phyloP scores from a whole-genome alignment of 441 rosid species.

The Biscutella laevigata region DNA sequence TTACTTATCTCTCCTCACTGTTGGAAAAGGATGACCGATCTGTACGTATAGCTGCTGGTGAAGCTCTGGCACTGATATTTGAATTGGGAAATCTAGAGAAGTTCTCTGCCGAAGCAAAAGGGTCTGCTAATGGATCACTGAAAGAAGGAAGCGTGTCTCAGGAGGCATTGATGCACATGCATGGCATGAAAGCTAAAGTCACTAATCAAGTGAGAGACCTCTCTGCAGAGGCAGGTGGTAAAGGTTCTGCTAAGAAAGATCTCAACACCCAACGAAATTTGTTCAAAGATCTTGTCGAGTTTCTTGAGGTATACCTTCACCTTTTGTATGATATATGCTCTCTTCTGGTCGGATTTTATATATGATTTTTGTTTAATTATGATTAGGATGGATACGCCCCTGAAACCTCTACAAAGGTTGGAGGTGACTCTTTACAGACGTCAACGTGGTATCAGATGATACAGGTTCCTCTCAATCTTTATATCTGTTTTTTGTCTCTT shows the following conservation, averaged over 20 bases:
- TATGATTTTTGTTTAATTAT: background rate
- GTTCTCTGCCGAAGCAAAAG: conserved; percentile 43
- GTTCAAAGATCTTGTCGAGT: conserved; percentile 71
- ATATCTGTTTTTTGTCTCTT: background rate
- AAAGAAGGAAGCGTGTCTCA: conserved; percentile 46
- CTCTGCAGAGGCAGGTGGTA: conserved; percentile 85
- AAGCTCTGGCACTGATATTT: conserved; percentile 74
- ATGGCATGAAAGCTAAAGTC: conserved; percentile 60
- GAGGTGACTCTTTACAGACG: conserved; percentile 51
- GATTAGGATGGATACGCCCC: conserved; percentile 58
- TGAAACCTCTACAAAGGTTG: conserved; percentile 57
- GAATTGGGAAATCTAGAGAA: conserved; percentile 68
- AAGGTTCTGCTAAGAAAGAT: conserved; percentile 89
- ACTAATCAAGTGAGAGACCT: conserved; percentile 66
- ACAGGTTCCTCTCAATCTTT: conserved; percentile 45
- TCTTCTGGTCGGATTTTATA: background rate
- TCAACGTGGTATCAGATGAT: conserved; percentile 68
- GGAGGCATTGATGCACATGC: conserved; percentile 42
- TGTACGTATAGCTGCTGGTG: conserved; percentile 92
- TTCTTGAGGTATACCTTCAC: conserved; percentile 54
- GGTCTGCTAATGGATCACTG: conserved; percentile 31
- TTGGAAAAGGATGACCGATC: conserved; percentile 83
- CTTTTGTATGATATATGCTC: background rate
- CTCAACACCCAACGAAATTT: conserved; percentile 74
- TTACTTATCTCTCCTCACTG: conserved; percentile 59